Base-by-base conservation (phyloP, 805 yeast species). In the Yarrowia phangngaensis region DNA sequence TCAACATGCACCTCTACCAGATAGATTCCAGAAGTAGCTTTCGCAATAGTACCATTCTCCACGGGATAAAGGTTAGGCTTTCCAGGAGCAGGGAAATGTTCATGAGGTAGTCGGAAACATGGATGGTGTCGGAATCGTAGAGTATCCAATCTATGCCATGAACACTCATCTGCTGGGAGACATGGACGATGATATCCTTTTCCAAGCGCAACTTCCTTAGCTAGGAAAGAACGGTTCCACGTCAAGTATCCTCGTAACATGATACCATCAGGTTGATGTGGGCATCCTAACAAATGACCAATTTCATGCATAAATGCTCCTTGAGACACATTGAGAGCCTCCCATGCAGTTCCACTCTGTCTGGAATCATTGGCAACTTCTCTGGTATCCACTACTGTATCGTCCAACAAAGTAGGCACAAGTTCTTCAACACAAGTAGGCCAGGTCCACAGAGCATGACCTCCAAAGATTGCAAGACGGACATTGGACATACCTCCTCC, bases 251-350 rank as follows among this genome's bases (percentile, higher is more conserved):
- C 95, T 51, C 97, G 72, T 28, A 87, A 66, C 97, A 90, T 92
- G 20, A 90, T 83, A 14, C 97, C 97, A 55, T 73, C 70, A 11
- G 80, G 84, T 64, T 88, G 92, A 65, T 90, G 97, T 0, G 97
- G 97, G 55, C 90, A 84, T 0, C 96, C 95, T 31, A 90, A 69
- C 20, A 78, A 68, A 63, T 90, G 97, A 1, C 98, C 97, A 45
- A 90, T 82, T 62, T 90, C 97, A 64, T 90, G 97, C 82, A 89
- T 73, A 58, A 88, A 89, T 0, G 97, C 97, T 34, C 98, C 97
- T 57, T 85, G 61, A 1, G 96, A 85, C 27, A 90, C 75, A 52
- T 84, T 82, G 34, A 84, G 66, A 58, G 94, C 84, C 64, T 90
- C 97, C 95, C 96, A 92, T 50, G 82, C 75, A 1, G 94, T 74